phyloP scores from a whole-genome alignment of 2,329 filamentous ascomycete genomes.

The Sphaerulina musiva region DNA sequence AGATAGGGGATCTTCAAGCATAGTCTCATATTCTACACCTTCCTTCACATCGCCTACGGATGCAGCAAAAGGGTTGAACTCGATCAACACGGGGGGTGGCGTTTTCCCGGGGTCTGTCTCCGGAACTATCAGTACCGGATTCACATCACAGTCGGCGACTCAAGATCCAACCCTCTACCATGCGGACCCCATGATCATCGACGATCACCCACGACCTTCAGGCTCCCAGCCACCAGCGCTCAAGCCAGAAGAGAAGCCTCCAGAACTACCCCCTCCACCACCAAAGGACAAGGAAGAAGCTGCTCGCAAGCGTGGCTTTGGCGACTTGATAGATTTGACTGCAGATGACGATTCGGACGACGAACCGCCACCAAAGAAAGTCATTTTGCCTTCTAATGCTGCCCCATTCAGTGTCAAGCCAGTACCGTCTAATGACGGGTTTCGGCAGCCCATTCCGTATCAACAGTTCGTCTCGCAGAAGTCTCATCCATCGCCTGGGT shows the following conservation, averaged over 20 bases:
- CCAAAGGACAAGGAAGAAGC: constrained; percentile 49
- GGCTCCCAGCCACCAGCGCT: constrained; percentile 13
- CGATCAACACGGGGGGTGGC: constrained; percentile 14
- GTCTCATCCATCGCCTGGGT: not conserved
- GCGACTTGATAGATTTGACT: constrained; percentile 50
- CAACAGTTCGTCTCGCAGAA: constrained; percentile 14
- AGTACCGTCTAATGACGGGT: constrained; percentile 7
- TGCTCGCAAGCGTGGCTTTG: constrained; percentile 51
- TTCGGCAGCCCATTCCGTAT: constrained; percentile 18
- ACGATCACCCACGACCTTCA: constrained; percentile 4
- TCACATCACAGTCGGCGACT: not conserved
- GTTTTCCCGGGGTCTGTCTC: constrained; percentile 3
- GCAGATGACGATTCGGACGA: constrained; percentile 36
- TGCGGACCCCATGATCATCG: constrained; percentile 7
- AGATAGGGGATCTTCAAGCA: constrained; percentile 8
- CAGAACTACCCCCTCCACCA: constrained; percentile 29
- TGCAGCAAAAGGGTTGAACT: constrained; percentile 23
- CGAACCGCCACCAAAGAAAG: constrained; percentile 40
- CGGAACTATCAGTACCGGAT: constrained; percentile 5
- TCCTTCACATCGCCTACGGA: constrained; percentile 24
- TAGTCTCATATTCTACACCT: constrained; percentile 26
- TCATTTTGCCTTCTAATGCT: constrained; percentile 25
- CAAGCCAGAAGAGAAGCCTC: constrained; percentile 22
- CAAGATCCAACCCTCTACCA: constrained; percentile 7
- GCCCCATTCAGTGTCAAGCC: constrained; percentile 8